Base-by-base conservation (phyloP, 1,284 basidiomycete species). In the Cyathus olla region DNA sequence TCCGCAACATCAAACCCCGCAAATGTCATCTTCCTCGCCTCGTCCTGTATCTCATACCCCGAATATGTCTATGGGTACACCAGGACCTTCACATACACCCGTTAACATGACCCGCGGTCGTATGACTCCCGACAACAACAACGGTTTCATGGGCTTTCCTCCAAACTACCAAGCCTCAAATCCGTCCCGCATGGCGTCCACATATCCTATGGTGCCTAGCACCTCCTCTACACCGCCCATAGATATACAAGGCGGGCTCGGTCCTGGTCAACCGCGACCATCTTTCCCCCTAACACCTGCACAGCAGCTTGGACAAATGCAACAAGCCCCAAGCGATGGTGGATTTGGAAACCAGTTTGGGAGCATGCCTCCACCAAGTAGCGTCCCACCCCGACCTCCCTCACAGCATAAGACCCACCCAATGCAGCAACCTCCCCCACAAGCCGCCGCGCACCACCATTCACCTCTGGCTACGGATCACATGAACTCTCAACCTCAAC, bases 241-340 rank as follows among this genome's bases (percentile, higher is more conserved):
- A 61, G 75, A 76, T 22, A 76, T 82, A 47, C 63, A 74, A 22
- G 85, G 67, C 31, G 69, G 70, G 24, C 73, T 80, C 27, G 67
- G 69, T 21, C 69, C 72, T 15, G 69, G 75, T 22, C 67, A 76
- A 4, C 81, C 72, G 54, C 82, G 83, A 26, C 42, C 77, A 9
- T 68, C 74, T 13, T 86, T 88, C 60, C 82, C 82, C 19, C 68
- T 81, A 22, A 90, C 89, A 3, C 88, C 90, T 9, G 87, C 88
- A 24, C 60, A 61, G 58, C 62, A 63, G 56, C 39, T 56, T 11
- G 83, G 84, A 54, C 76, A 82, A 57, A 86, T 88, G 81, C 75
- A 56, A 70, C 62, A 11, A 58, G 72, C 31, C 75, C 76, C 44
- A 65, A 65, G 48, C 80, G 77, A 58, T 51, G 66, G 47, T 29